Evolutionary conservation across 2,329 filamentous ascomycete genomes (phyloP).

Genomic region (Paecilomyces sp.): DNA sequence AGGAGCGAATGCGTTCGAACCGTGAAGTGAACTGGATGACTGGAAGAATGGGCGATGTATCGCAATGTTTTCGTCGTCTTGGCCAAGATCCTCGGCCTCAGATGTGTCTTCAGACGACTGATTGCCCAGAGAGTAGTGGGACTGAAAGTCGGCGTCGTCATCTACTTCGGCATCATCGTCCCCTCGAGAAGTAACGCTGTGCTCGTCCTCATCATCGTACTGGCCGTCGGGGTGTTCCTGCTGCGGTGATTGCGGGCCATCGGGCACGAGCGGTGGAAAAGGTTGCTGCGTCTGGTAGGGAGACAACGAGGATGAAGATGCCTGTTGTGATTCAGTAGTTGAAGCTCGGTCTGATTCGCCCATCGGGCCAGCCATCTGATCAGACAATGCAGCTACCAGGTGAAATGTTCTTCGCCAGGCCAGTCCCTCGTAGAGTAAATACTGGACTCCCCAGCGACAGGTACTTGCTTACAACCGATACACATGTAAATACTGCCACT

Average conservation of each 20-base stretch:
- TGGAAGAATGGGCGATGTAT: constrained; percentile 33
- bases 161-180: constrained; percentile 24
- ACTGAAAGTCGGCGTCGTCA: constrained; percentile 39
- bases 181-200: constrained; percentile 19
- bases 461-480: too few relatives aligned
- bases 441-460: too few relatives aligned
- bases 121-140: constrained; percentile 36
- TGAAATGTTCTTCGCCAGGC: too few relatives aligned
- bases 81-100: constrained; percentile 24
- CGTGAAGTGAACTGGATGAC: constrained; percentile 34
- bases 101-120: constrained; percentile 29
- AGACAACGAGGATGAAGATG: not conserved
- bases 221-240: constrained; percentile 7
- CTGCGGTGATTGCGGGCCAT: constrained; percentile 13
- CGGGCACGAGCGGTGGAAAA: constrained; percentile 22
- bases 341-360: not conserved
- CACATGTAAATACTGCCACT: too few relatives aligned
- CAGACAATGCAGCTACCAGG: not conserved
- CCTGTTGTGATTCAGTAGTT: not conserved
- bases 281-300: constrained; percentile 26
- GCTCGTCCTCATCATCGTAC: constrained; percentile 19
- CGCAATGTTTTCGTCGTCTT: constrained; percentile 18
- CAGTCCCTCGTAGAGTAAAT: too few relatives aligned
- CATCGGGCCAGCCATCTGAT: not conserved
- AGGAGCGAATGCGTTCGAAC: constrained; percentile 54